Base-by-base conservation (phyloP, 768 basidiomycete genomes). In the Tulasnella sp. region DNA sequence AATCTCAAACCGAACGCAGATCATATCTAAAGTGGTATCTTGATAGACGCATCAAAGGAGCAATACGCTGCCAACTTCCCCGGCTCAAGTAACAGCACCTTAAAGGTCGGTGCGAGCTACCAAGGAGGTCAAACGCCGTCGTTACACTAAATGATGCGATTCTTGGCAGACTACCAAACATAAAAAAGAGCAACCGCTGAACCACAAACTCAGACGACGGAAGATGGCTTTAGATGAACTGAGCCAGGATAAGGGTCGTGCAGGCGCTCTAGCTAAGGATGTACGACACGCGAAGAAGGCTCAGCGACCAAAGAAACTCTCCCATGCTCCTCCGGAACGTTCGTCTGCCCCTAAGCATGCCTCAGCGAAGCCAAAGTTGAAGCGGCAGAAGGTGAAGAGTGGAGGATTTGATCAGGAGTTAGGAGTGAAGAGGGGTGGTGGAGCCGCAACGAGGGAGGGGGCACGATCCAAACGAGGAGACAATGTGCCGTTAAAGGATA, bases 261-360 rank as follows among this genome's bases (percentile, higher is more conserved):
- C 83, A 44, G 87, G 86, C 32, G 85, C 88, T 11, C 84, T 92
- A 69, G 87, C 88, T 55, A 92, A 93, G 20, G 91, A 95, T 0
- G 92, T 98, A 80, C 92, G 96, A 77, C 89, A 90, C 16, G 95
- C 93, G 13, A 98, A 99, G 85, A 96, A 92, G 85, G 87, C 90
- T 10, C 84, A 86, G 46, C 88, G 89, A 80, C 92, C 92, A 0
- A 84, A 85, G 13, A 98, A 94, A 87, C 86, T 88, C 42, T 85
- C 87, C 81, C 78, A 80, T 44, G 35, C 48, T 72, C 70, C 42
- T 61, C 42, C 39, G 80, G 81, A 79, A 81, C 81, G 78, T 73
- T 84, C 82, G 79, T 82, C 82, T 80, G 83, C 83, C 78, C 82
- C 81, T 77, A 87, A 85, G 79, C 77, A 79, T 69, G 57, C 48